Percentiles rank a stretch among this genome's conserved stretches.
Conservation (phyloP, 352 stramenopile species). For the Pythium aristosporum region DNA sequence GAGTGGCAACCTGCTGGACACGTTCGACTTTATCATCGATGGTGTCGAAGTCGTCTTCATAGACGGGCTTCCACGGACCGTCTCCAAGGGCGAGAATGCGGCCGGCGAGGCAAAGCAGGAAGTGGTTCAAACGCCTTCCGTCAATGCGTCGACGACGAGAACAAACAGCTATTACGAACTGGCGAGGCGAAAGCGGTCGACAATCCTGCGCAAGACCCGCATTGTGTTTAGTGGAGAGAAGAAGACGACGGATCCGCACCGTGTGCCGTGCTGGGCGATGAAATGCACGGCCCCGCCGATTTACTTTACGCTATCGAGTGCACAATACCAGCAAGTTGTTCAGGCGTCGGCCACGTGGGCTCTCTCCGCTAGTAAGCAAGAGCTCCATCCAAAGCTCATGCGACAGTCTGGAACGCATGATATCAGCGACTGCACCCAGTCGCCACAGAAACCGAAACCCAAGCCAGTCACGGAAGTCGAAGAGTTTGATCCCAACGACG, state of each 20-base stretch:
- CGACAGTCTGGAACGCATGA: constrained; percentile 17
- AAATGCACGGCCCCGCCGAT: constrained; percentile 70
- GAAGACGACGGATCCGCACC: constrained; percentile 30
- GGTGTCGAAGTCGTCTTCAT: constrained; percentile 62
- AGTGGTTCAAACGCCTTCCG: background rate
- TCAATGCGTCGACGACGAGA: background rate
- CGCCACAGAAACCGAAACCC: constrained; percentile 6
- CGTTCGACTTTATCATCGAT: constrained; percentile 59
- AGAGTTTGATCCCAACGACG: constrained; percentile 63
- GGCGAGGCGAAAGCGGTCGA: constrained; percentile 45
- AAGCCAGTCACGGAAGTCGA: constrained; percentile 4
- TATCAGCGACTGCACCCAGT: background rate
- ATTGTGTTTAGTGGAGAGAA: constrained; percentile 71
- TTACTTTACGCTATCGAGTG: constrained; percentile 65
- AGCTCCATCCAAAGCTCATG: constrained; percentile 9
- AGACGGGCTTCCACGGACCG: constrained; percentile 27
- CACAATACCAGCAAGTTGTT: constrained; percentile 67
- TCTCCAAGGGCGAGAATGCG: no score
- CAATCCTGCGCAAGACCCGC: constrained; percentile 55
- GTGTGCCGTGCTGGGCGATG: constrained; percentile 53
- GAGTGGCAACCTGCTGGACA: constrained; percentile 46
- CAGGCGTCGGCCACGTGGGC: constrained; percentile 62
- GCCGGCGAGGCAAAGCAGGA: background rate
- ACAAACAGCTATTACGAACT: constrained; percentile 40
- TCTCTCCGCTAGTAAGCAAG: constrained; percentile 25